Base-by-base conservation (phyloP, 139 green algal genomes). In the Limnomonas spitsbergensis region DNA sequence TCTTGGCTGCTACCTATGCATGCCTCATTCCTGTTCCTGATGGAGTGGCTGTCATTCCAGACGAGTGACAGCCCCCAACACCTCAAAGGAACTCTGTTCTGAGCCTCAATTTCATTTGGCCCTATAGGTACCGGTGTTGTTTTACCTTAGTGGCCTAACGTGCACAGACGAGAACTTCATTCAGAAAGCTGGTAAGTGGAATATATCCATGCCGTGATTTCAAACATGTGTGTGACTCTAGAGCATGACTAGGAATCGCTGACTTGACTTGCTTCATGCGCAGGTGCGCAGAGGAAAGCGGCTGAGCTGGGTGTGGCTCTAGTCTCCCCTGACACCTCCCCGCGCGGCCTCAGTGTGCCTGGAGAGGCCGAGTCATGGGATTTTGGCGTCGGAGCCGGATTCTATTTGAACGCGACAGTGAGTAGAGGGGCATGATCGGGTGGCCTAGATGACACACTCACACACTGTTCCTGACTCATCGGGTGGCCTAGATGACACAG, bases 121-220 rank as follows among this genome's bases (percentile, higher is more conserved):
- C 7, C 6, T 31, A 29, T 35, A 82, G 29, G 53, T 88, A 14
- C 93, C 93, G 56, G 86, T 97, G 31, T 56, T 98, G 4, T 95
- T 93, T 78, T 98, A 89, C 77, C 89, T 99, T 0, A 90, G 75
- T 2, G 95, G 95, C 1, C 90, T 99, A 1, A 98, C 95, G 1
- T 99, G 95, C 88, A 97, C 86, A 0, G 94, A 98, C 54, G 90
- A 97, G 34, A 98, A 97, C 78, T 91, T 96, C 76, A 94, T 92
- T 27, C 80, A 92, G 32, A 98, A 98, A 84, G 72, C 77, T 0
- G 86, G 86, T 86, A 37, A 69, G 40, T 29, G n/a, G n/a, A n/a
- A n/a, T n/a, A n/a, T n/a, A n/a, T n/a, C n/a, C n/a, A n/a, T n/a
- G n/a, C n/a, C n/a, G n/a, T n/a, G n/a, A 61, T 61, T 20, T 14